These are phyloP conservation scores for Piper longum DNA, from an alignment of 164 flowering plant genomes.

Conservation along the genomic window DNA sequence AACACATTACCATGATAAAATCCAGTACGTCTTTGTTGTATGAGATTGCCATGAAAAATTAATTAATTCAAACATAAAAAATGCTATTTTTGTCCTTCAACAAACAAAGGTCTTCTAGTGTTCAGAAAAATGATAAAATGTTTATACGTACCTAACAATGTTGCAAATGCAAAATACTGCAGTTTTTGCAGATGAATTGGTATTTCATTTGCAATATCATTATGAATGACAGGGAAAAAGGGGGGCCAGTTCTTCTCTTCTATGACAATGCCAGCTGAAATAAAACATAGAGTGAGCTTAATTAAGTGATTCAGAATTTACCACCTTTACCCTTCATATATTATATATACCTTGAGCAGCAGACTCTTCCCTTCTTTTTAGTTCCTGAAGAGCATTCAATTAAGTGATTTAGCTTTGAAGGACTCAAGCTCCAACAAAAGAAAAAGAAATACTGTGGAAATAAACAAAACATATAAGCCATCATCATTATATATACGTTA, in stretches of 20 bases:
- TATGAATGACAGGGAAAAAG: constrained; percentile 74
- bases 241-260: constrained; percentile 91
- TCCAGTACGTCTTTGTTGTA: too few species aligned
- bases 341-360: constrained; percentile 60
- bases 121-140: background rate
- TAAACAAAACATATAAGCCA: background rate
- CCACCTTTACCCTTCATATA: background rate
- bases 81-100: background rate
- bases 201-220: constrained; percentile 80
- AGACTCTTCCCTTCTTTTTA: constrained; percentile 89
- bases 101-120: background rate
- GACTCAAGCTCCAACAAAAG: background rate
- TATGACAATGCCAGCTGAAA: constrained; percentile 72
- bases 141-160: constrained; percentile 22
- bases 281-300: background rate
- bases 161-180: constrained; percentile 31
- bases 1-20: too few species aligned
- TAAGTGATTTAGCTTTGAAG: background rate
- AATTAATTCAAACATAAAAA: background rate
- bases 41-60: background rate
- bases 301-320: background rate
- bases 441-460: background rate
- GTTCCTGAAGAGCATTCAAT: constrained; percentile 28
- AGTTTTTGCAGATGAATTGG: constrained; percentile 42
- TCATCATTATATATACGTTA: background rate